Percentiles rank a stretch among this genome's conserved stretches.
Conservation (phyloP, 2,329 filamentous ascomycete genomes). For the Penicillium sp. region DNA sequence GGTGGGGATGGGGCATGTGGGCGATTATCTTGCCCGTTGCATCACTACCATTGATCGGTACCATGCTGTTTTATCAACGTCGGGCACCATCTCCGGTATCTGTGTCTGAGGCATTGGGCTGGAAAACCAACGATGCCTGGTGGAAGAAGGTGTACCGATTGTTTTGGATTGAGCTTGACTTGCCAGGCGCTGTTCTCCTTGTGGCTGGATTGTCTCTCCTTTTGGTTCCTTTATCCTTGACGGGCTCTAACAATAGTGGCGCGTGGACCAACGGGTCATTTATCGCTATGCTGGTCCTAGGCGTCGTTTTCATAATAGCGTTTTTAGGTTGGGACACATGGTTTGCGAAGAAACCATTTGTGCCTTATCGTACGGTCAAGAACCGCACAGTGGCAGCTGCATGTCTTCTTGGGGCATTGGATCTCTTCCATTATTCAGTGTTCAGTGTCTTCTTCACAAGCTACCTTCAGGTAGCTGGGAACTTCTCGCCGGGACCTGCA, state of each 20-base stretch:
- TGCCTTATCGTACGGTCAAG: constrained; percentile 41
- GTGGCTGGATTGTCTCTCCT: constrained; percentile 36
- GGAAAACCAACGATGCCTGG: constrained; percentile 8
- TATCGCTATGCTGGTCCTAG: constrained; percentile 41
- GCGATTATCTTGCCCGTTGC: constrained; percentile 41
- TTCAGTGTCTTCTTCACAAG: constrained; percentile 46
- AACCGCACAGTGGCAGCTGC: constrained; percentile 44
- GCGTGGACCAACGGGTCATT: constrained; percentile 32
- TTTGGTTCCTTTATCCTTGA: constrained; percentile 42
- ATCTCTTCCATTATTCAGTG: constrained; percentile 38
- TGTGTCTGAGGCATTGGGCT: background rate
- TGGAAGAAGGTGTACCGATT: constrained; percentile 22
- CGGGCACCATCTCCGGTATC: constrained; percentile 14
- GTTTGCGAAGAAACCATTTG: constrained; percentile 41
- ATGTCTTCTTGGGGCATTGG: constrained; percentile 39
- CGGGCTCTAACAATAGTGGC: constrained; percentile 33
- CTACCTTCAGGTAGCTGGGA: constrained; percentile 43
- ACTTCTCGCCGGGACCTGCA: constrained; percentile 37
- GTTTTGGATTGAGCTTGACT: constrained; percentile 33
- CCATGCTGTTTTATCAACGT: constrained; percentile 36
- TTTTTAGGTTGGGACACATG: constrained; percentile 42
- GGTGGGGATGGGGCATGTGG: constrained; percentile 48
- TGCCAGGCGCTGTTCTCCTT: constrained; percentile 37
- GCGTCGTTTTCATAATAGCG: constrained; percentile 21
- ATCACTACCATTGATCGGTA: constrained; percentile 34